Evolutionary conservation across 805 yeast species (phyloP), one percentile per base, ranked within the genome.

Genomic region (Metschnikowia peoriensis): DNA sequence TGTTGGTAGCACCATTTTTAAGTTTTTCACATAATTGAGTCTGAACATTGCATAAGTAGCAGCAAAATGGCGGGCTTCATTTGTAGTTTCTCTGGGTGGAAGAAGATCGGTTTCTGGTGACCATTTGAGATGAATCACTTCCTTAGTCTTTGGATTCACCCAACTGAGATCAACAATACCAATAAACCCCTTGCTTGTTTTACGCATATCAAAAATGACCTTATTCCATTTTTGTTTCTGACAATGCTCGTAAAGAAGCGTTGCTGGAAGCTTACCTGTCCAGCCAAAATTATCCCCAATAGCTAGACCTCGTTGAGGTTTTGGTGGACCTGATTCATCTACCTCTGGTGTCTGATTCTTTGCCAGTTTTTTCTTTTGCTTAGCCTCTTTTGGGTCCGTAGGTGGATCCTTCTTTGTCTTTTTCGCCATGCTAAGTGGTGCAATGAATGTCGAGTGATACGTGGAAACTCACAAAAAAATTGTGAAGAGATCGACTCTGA

Each of bases 211-310:
- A 59, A 89, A 89, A 22, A 80, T 84, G 4, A 89, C 96, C 58
- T 85, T 86, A 53, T 85, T 86, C 99, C 99, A 93, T 68, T 90
- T 89, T 53, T 81, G 83, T 65, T 86, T 88, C 66, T 89, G 97
- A 56, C 94, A 88, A 57, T 84, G 86, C 63, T 93, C 99, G 62
- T 89, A 89, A 5, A 93, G 77, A 15, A 93, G 69, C 0, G 94
- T 84, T 2, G 88, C 90, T 0, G 99, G 98, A 14, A 93, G 74
- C 62, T 93, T 93, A 1, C 99, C 99, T 0, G 97, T 91, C 97
- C 97, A 91, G 29, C 93, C 89, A 43, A 84, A 72, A 38, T 86
- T 80, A 14, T 87, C 85, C 12, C 77, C 78, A 32, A 75, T 68
- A 17, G 67, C 75, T 32, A 70, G 57, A 4, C 79, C 79, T 53